These are phyloP conservation scores for Bertia moriformis DNA, from an alignment of 2,329 filamentous ascomycete genomes.

Conservation along the genomic window DNA sequence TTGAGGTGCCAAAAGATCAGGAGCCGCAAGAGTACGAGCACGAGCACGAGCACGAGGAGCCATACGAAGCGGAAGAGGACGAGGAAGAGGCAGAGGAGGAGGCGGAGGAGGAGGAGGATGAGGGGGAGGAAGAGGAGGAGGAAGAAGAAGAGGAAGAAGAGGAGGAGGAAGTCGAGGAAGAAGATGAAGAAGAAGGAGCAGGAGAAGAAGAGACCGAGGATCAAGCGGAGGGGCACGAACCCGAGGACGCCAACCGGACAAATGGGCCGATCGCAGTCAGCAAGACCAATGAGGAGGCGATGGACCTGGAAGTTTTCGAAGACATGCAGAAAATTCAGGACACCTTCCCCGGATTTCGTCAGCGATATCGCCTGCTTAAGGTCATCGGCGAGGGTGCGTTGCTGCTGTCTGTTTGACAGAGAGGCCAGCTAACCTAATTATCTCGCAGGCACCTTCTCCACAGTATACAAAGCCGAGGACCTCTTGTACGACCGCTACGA, in stretches of 20 bases:
- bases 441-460: constrained; percentile 83
- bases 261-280: constrained; percentile 27
- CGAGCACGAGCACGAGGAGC: constrained; percentile 4
- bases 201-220: constrained; percentile 24
- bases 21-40: constrained; percentile 10
- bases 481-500: constrained; percentile 68
- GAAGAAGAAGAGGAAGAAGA: constrained; percentile 5
- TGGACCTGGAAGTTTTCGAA: constrained; percentile 57
- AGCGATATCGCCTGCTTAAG: constrained; percentile 81
- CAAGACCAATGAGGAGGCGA: constrained; percentile 39
- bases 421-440: constrained; percentile 4
- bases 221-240: constrained; percentile 21
- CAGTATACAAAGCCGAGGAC: constrained; percentile 97
- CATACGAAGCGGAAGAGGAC: constrained; percentile 13
- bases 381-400: constrained; percentile 80
- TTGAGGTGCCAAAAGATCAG: too few relatives aligned
- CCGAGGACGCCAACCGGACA: constrained; percentile 13
- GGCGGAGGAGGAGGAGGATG: too few relatives aligned
- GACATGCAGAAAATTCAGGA: constrained; percentile 79
- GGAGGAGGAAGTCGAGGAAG: neutral
- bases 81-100: too few relatives aligned
- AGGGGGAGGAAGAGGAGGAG: constrained; percentile 15
- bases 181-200: neutral
- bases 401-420: constrained; percentile 2
- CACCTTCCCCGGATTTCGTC: constrained; percentile 69